Conservation (phyloP, 78 protist genomes). For the Dictyostelium capitatum region DNA sequence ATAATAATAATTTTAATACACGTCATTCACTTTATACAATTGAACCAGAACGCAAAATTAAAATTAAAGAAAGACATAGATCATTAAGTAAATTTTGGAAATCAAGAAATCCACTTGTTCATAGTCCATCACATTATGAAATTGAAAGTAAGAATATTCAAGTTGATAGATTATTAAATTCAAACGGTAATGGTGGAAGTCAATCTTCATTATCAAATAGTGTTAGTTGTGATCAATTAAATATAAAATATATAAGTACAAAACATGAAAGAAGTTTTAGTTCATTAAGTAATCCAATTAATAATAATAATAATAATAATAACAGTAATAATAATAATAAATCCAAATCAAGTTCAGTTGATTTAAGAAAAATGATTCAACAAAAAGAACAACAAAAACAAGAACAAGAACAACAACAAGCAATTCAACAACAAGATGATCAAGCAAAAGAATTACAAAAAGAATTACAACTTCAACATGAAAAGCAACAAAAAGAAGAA, state of each 20-base stretch:
- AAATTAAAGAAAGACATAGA: constrained; percentile 12
- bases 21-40: background rate
- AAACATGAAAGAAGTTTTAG: constrained; percentile 1
- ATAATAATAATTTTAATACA: background rate
- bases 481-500: background rate
- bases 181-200: background rate
- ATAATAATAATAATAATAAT: no score
- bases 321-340: no score
- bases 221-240: constrained; percentile 39
- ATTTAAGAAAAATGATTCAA: background rate
- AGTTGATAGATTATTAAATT: background rate
- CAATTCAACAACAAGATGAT: background rate
- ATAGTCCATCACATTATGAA: background rate
- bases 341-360: background rate
- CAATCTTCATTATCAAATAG: background rate
- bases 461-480: background rate
- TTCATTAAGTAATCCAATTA: no score
- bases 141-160: background rate
- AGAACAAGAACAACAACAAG: constrained; percentile 13
- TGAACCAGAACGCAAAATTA: no score
- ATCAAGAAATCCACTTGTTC: background rate
- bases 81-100: background rate
- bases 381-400: constrained; percentile 23
- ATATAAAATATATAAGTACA: constrained; percentile 27
- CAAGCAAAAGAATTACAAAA: background rate